These are phyloP conservation scores for Potentilla sterilis DNA, from an alignment of 306 rosid genomes.

Conservation along the genomic window DNA sequence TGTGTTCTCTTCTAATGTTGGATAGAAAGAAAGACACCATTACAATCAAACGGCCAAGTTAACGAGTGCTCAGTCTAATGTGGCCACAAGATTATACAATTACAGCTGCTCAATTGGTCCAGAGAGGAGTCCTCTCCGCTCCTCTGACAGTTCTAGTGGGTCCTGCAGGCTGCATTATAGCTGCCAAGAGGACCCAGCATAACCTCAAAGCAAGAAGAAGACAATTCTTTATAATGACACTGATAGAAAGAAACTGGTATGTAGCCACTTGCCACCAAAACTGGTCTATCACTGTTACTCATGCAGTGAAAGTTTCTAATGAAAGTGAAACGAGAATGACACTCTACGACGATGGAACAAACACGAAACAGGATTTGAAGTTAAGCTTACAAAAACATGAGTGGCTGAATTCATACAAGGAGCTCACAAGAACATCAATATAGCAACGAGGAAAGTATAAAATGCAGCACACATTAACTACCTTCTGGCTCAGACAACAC, in stretches of 20 bases:
- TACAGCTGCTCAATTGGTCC: background rate
- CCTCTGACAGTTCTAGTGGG: background rate
- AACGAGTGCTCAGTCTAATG: background rate
- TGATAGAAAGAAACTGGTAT: slow-evolving; percentile 3
- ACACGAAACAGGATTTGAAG: slow-evolving; percentile 16
- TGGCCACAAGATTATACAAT: slow-evolving; percentile 2
- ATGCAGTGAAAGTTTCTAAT: slow-evolving; percentile 12
- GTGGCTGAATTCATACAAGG: slow-evolving; percentile 7
- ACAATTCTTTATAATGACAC: slow-evolving; percentile 6
- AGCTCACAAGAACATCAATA: background rate
- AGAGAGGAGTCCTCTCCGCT: slow-evolving; percentile 6
- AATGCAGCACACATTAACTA: background rate
- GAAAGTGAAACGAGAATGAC: background rate
- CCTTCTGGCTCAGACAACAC: slow-evolving; percentile 1
- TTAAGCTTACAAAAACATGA: slow-evolving; percentile 4
- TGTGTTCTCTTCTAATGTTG: background rate
- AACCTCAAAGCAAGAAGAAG: background rate
- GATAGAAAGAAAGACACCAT: background rate
- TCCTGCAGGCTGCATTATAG: slow-evolving; percentile 1
- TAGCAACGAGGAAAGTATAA: background rate
- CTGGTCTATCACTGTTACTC: slow-evolving; percentile 14
- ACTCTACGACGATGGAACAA: slow-evolving; percentile 16
- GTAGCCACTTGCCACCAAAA: slow-evolving; percentile 16
- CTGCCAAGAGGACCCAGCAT: slow-evolving; percentile 13
- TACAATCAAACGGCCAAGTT: background rate